A percentile compares a stretch with the other conserved stretches of the same genome.
Evolutionary conservation across 768 basidiomycete species (phyloP).

Genomic region (Tephrocybe sp.): DNA sequence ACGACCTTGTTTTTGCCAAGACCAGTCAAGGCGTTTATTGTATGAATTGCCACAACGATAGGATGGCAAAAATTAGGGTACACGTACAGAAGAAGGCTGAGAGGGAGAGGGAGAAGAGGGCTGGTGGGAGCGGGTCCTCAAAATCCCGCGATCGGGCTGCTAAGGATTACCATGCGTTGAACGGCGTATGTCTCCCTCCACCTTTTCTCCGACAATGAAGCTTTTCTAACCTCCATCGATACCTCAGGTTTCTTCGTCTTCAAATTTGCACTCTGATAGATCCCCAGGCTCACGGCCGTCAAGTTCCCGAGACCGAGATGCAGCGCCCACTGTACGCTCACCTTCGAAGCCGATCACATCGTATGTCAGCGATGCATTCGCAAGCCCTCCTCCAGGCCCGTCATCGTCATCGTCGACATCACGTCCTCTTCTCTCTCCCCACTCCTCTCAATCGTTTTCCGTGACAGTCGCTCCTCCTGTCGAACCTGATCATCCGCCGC

Average conservation of each 20-base stretch:
- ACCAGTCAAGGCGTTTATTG: conserved; percentile 98
- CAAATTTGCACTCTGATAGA: conserved; percentile 1
- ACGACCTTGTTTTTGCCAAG: conserved; percentile 98
- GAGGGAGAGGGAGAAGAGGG: conserved; percentile 48
- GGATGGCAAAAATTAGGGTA: conserved; percentile 89
- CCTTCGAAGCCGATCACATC: conserved; percentile 29
- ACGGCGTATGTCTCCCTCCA: conserved; percentile 40
- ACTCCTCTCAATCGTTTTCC: conserved; percentile 34
- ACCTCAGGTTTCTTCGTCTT: conserved; percentile 11
- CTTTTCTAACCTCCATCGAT: conserved; percentile 10
- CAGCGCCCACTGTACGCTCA: conserved; percentile 19
- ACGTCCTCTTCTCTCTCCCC: no score
- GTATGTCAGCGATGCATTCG: conserved; percentile 39
- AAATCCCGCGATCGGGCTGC: conserved; percentile 42
- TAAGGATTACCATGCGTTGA: conserved; percentile 37
- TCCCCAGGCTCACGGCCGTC: conserved; percentile 17
- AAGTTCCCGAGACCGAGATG: conserved; percentile 19
- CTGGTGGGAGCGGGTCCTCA: conserved; percentile 39
- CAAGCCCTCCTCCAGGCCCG: conserved; percentile 21
- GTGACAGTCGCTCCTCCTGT: conserved; percentile 44
- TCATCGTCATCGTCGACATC: conserved; percentile 14
- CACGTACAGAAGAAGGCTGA: conserved; percentile 89
- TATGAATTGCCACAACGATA: conserved; percentile 97
- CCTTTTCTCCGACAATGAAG: conserved; percentile 3
- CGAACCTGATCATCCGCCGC: conserved; percentile 19